These are phyloP conservation scores for Petunia axillaris DNA, from an alignment of 257 asterid genomes.

Conservation along the genomic window DNA sequence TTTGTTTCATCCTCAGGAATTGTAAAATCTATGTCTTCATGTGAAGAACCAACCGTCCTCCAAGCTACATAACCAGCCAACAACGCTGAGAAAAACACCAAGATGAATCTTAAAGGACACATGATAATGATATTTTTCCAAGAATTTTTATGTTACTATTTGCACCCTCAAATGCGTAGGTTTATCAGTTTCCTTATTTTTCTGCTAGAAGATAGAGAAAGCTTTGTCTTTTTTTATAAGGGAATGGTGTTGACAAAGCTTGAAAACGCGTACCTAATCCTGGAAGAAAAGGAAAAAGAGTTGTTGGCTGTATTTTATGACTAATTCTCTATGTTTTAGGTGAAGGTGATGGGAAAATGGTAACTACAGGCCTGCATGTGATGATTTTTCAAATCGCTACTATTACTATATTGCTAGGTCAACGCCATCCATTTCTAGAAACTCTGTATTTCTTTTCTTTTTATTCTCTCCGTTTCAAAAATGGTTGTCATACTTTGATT, in stretches of 20 bases:
- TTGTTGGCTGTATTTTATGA: conserved; percentile 25
- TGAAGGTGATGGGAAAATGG: background rate
- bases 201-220: too few relatives aligned
- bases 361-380: conserved; percentile 5
- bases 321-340: background rate
- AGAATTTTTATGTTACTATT: background rate
- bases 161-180: background rate
- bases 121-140: conserved; percentile 22
- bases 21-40: conserved; percentile 6
- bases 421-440: background rate
- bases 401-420: background rate
- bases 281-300: conserved; percentile 18
- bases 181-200: background rate
- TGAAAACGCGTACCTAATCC: conserved; percentile 12
- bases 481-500: too few relatives aligned
- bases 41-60: conserved; percentile 35
- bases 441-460: background rate
- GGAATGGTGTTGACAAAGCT: background rate
- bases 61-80: conserved; percentile 62
- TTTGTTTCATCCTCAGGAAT: conserved; percentile 23
- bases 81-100: conserved; percentile 57
- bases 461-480: too few relatives aligned
- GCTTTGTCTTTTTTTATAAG: background rate
- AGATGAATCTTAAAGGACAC: conserved; percentile 62
- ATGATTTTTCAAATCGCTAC: conserved; percentile 31